Evolutionary conservation across 192 early-diverging fungal species (phyloP), one percentile per base, ranked within the genome.

Genomic region (Backusella parvicylindrica): DNA sequence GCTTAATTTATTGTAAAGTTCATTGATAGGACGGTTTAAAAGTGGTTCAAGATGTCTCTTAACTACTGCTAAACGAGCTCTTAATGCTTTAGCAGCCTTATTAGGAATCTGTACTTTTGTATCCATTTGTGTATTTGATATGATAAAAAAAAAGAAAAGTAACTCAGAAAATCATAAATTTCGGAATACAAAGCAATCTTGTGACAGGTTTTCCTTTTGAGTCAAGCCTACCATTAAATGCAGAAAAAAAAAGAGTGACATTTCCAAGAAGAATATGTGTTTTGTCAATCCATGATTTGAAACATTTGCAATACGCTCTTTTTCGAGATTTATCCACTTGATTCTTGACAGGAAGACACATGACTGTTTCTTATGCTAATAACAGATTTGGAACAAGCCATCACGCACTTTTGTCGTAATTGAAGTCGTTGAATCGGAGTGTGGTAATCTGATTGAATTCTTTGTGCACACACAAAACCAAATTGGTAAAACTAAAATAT

Each of bases 41-140:
- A 82, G 32, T 1, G 81, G 81, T 30, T 78, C 77, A 15, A 82
- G 70, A 38, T 78, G 77, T 32, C 49, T 41, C 23, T 70, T 41
- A 3, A 82, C 50, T 7, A 70, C 11, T 16, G 78, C 76, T 13
- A 78, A 38, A 18, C 81, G 81, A 26, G 71, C 21, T 64, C 56
- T 72, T 12, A 82, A 63, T 37, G 80, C 80, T 30, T 35, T 53
- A 1, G 64, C 31, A 6, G 74, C 68, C 12, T 75, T 75, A 11
- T 60, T 75, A 16, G 74, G 40, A n/a, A 64, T 65, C 12, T 70
- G 53, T 11, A 56, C 53, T 23, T 56, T 56, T 8, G 23, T 9
- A 12, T 56, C 53, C 53, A 56, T 56, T 26, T 43, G 2, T 43
- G 12, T 43, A 12, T 41, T 43, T 11, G 41, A 6, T 56, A 40